Base-by-base conservation (phyloP, 2,329 filamentous ascomycete species). In the Dactylellina sp. region DNA sequence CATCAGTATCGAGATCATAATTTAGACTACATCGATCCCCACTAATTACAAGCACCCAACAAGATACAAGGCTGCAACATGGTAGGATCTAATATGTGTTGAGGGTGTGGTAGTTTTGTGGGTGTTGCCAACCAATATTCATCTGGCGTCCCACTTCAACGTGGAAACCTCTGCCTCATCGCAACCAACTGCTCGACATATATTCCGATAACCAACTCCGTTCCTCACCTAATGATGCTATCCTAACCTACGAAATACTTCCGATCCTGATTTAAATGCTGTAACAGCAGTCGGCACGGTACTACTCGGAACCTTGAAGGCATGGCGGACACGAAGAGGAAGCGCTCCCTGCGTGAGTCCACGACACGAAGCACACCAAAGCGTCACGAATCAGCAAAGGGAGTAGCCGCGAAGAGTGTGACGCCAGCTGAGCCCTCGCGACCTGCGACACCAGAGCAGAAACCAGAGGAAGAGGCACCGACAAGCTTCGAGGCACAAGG, bases 301-400 rank as follows among this genome's bases (percentile, higher is more conserved):
- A 5, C n/a, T n/a, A 32, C 6, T 20, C 24, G 3, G n/a, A 28
- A 7, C 1, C 14, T 20, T 24, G 11, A 7, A 52, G 49, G 49
- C 11, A 71, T 65, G 68, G 68, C 61, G 28, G 68, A 72, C 32
- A 53, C 47, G 9, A 72, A 72, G 60, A 65, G 68, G 20, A 72
- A 72, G 39, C 68, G 68, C 47, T 72, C 68, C 2, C 47, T 72
- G 25, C 68, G 68, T 46, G 68, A 72, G 60, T 72, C 68, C 4
- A 72, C 68, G n/a, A 72, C 55, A 39, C 68, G 68, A 53, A 60
- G 60, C 53, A 72, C 68, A n/a, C 39, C 60, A 9, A 72, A 72
- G 47, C 60, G 68, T 47, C 68, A 65, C 50, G 68, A 72, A 39
- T 46, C 68, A 14, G 37, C 60, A 2, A 72, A 72, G 40, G 68